A percentile compares a stretch with the other conserved stretches of the same genome.
phyloP scores from a whole-genome alignment of 2,329 filamentous ascomycete genomes.

The Cordyceps cicadae region DNA sequence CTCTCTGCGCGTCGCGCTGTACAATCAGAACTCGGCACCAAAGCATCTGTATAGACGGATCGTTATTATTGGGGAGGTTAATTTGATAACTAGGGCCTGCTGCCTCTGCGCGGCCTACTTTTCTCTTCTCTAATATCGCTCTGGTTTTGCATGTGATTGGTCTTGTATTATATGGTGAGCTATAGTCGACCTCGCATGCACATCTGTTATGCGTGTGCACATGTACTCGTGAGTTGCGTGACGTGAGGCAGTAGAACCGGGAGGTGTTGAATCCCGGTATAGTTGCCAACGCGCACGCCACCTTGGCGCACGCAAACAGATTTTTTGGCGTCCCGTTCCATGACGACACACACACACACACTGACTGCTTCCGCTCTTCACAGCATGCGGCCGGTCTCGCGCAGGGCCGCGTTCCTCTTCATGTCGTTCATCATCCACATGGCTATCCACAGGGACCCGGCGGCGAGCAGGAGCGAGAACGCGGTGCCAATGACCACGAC shows the following conservation, averaged over 20 bases:
- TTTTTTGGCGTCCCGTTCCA: neutral
- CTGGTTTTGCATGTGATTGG: neutral
- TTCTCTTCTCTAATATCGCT: neutral
- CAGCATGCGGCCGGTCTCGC: neutral
- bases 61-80: neutral
- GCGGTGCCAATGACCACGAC: conserved; percentile 21
- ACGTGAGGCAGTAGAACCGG: too few relatives aligned
- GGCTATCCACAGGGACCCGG: neutral
- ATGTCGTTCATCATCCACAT: conserved; percentile 10
- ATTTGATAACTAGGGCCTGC: neutral
- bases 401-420: conserved; percentile 2
- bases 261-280: neutral
- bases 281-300: neutral
- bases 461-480: conserved; percentile 14
- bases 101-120: neutral
- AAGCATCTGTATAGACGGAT: conserved; percentile 6
- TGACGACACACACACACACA: neutral
- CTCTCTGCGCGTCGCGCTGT: conserved; percentile 1
- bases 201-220: too few relatives aligned
- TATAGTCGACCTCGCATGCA: too few relatives aligned
- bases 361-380: neutral
- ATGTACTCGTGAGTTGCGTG: too few relatives aligned
- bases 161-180: neutral
- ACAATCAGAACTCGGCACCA: neutral
- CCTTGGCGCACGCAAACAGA: neutral